Evolutionary conservation across 2,329 filamentous ascomycete genomes (phyloP).

Genomic region (Lecanosticta acicola): DNA sequence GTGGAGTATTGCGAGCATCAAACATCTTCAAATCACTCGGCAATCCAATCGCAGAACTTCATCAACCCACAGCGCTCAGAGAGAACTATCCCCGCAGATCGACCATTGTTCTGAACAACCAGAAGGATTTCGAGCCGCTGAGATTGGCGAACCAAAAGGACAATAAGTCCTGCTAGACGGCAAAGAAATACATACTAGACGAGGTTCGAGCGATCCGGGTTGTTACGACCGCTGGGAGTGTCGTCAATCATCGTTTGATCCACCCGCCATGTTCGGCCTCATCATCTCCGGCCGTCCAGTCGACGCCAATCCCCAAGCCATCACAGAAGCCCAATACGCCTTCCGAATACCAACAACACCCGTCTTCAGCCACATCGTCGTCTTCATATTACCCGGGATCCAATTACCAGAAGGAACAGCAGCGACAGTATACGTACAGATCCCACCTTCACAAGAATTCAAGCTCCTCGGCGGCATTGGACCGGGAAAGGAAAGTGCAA

Average conservation of each 20-base stretch:
- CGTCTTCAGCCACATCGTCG: slow-evolving; percentile 67
- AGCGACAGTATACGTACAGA: slow-evolving; percentile 82
- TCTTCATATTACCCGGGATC: slow-evolving; percentile 79
- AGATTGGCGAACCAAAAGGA: too few species aligned
- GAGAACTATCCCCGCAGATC: too few species aligned
- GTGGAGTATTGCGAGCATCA: too few species aligned
- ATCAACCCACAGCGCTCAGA: neutral
- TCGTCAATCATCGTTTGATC: neutral
- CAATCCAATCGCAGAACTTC: neutral
- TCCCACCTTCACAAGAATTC: slow-evolving; percentile 59
- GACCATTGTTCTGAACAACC: too few species aligned
- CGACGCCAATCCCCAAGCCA: slow-evolving; percentile 51
- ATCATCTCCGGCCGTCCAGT: slow-evolving; percentile 57
- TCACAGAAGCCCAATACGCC: slow-evolving; percentile 57
- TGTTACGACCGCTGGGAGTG: neutral
- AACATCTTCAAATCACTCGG: neutral
- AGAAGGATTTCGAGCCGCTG: too few species aligned
- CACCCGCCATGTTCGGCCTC: slow-evolving; percentile 52
- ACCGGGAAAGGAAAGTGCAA: slow-evolving; percentile 82
- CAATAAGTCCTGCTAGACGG: too few species aligned
- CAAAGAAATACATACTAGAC: neutral
- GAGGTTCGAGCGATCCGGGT: neutral
- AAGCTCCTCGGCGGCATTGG: slow-evolving; percentile 84
- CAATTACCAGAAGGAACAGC: slow-evolving; percentile 68
- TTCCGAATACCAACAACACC: slow-evolving; percentile 59